Conservation (phyloP, 352 stramenopile species). For the Saprolegnia diclina region DNA sequence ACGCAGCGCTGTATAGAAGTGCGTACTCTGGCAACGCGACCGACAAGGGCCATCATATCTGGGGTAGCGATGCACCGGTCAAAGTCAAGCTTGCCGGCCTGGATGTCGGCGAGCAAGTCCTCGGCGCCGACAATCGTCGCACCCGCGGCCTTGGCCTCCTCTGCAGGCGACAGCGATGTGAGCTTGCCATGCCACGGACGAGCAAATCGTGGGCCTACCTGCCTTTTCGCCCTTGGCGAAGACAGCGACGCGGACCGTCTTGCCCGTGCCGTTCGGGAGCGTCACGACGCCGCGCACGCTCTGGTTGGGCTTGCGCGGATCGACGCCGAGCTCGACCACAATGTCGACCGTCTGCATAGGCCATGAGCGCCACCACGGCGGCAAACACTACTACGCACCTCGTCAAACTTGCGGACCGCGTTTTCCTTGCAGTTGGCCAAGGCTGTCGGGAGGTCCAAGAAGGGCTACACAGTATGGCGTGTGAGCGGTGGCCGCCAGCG, state of each 20-base stretch:
- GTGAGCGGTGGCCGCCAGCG: neutral
- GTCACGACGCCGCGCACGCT: slow-evolving; percentile 81
- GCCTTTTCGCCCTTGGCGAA: slow-evolving; percentile 86
- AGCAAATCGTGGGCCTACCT: slow-evolving; percentile 26
- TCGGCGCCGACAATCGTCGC: slow-evolving; percentile 87
- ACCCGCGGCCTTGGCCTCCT: slow-evolving; percentile 85
- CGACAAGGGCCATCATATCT: slow-evolving; percentile 91
- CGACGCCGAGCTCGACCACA: slow-evolving; percentile 75
- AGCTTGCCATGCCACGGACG: neutral
- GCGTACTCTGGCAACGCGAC: slow-evolving; percentile 81
- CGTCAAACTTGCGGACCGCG: slow-evolving; percentile 75
- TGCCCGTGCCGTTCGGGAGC: slow-evolving; percentile 83
- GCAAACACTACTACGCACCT: slow-evolving; percentile 35
- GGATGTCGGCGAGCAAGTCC: slow-evolving; percentile 84
- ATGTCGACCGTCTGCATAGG: slow-evolving; percentile 68
- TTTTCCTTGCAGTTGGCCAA: slow-evolving; percentile 52
- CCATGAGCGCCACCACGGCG: neutral
- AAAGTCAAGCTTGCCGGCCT: slow-evolving; percentile 88
- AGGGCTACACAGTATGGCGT: slow-evolving; percentile 35
- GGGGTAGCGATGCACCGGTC: slow-evolving; percentile 90
- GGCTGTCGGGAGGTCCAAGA: slow-evolving; percentile 55
- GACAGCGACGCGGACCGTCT: slow-evolving; percentile 83
- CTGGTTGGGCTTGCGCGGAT: slow-evolving; percentile 85
- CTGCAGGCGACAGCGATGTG: slow-evolving; percentile 28
- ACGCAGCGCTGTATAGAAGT: neutral